Percentiles rank a stretch among this genome's conserved stretches.
These are phyloP conservation scores for Aulographum hederae DNA, from an alignment of 2,329 filamentous ascomycete genomes.

Conservation along the genomic window DNA sequence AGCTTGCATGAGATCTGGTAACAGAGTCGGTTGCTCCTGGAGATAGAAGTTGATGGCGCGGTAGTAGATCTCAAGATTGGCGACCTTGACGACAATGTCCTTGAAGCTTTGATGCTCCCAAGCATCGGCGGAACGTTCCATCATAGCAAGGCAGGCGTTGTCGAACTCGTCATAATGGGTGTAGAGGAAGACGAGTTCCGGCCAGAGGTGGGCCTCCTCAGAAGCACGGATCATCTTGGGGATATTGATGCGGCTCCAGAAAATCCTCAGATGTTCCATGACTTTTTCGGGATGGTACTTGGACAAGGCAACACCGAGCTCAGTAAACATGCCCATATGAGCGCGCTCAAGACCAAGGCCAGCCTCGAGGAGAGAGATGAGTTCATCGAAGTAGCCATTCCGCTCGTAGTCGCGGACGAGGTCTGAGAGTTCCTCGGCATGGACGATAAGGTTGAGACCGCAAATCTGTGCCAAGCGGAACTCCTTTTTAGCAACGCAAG, in stretches of 20 bases:
- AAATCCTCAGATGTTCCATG: constrained; percentile 97
- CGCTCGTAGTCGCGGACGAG: constrained; percentile 93
- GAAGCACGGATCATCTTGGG: constrained; percentile 89
- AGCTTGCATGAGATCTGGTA: constrained; percentile 88
- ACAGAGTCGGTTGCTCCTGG: constrained; percentile 83
- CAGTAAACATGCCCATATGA: constrained; percentile 96
- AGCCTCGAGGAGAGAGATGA: constrained; percentile 85
- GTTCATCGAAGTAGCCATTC: constrained; percentile 96
- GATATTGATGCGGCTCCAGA: constrained; percentile 96
- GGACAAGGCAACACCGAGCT: constrained; percentile 75
- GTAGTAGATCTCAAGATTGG: constrained; percentile 98
- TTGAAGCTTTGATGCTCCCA: constrained; percentile 99
- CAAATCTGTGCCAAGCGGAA: constrained; percentile 98
- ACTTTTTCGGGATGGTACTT: constrained; percentile 91
- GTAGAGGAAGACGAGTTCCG: constrained; percentile 94
- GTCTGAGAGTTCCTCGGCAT: constrained; percentile 84
- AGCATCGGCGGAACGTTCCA: constrained; percentile 90
- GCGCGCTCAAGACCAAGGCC: constrained; percentile 81
- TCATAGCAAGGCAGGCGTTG: constrained; percentile 91
- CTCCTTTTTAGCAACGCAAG: constrained; percentile 93
- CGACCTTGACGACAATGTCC: constrained; percentile 93
- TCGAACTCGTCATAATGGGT: constrained; percentile 98
- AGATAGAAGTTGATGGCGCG: constrained; percentile 92
- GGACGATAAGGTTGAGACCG: constrained; percentile 91
- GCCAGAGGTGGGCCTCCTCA: constrained; percentile 92